Evolutionary conservation across 2,329 filamentous ascomycete genomes (phyloP), one percentile per base, ranked within the genome.

Genomic region (Parascedosporium putredinis): DNA sequence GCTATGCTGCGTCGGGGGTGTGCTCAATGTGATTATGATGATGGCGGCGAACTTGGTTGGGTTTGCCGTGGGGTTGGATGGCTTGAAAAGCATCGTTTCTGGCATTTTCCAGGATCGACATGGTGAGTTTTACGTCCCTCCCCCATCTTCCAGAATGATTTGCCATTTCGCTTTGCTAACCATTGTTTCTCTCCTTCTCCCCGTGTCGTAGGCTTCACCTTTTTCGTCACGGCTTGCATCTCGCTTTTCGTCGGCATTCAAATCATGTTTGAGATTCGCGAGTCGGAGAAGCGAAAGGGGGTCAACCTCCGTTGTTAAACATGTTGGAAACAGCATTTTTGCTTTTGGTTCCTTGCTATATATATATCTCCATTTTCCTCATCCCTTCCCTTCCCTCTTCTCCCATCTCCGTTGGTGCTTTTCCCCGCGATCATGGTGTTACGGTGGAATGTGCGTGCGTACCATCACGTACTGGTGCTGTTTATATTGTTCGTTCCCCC

Each of bases 221-320:
- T 95, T 63, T 66, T 97, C 42, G 61, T 81, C 9, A 73, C 73
- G 2, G 86, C 88, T 3, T 91, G 81, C 59, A 67, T 65, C n/a
- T 81, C 79, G 40, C 66, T 97, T 7, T 98, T 95, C 62, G 81
- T 90, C 1, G 90, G 85, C 23, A 78, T 86, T 38, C 91, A 97
- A 69, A 71, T 96, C 60, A 98, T 98, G 93, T 96, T 97, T 70
- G 93, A 98, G 71, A 78, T 94, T 57, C 75, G 93, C 48, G 88
- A 96, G 69, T 74, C 76, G 38, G 93, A 98, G 72, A 79, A 82
- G 67, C 78, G 91, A 58, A 80, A 79, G 57, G 93, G 93, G 1
- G 84, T 96, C 52, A 76, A 79, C 57, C 64, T 96, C 65, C 95
- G 88, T 69, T 97, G 88, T 64, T 95, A 65, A 44, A 18, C 33